Base-by-base conservation (phyloP, 1,139 yeast species). In the Suhomyces terraborum region DNA sequence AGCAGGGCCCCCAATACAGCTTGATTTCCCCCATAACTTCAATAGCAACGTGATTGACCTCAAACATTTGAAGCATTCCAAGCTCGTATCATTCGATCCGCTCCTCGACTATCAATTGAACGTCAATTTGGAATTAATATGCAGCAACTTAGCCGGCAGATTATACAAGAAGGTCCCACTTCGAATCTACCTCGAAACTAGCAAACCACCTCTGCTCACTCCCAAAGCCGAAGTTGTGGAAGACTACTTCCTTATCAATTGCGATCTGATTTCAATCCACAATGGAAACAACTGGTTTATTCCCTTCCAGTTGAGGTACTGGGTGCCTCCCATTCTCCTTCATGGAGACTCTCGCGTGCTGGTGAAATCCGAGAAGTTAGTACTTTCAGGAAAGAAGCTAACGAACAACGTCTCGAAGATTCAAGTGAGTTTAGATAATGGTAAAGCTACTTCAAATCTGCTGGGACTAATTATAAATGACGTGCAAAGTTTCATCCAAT, bases 301-400 rank as follows among this genome's bases (percentile, higher is more conserved):
- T 8, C 77, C 78, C 0, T 70, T 58, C 47, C 61, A 64, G 39
- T 53, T 69, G 25, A 55, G 69, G 34, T 60, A 54, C 44, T 70
- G 72, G 69, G 59, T 63, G 7, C 67, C 75, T 1, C 77, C 78
- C 0, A 32, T 59, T 0, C 32, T 67, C 9, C 59, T 65, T 4
- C 55, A 62, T 40, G 53, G 51, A 40, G 54, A 57, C 38, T 54
- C 51, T n/a, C 45, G 38, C 14, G 31, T 47, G 4, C 36, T 34
- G 3, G 19, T 58, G 12, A 36, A 44, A 8, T 40, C 55, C 14
- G 41, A 45, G 22, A 42, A 39, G 10, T 38, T 46, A 25, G 36
- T 44, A 4, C 36, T 43, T 8, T 32, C 32, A 9, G 56, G 56
- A 2, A 35, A 21, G 23, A 16, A 32, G 8, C 41, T 50, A 16